Conservation (phyloP, 441 rosid genomes). For the Populus hybrid region DNA sequence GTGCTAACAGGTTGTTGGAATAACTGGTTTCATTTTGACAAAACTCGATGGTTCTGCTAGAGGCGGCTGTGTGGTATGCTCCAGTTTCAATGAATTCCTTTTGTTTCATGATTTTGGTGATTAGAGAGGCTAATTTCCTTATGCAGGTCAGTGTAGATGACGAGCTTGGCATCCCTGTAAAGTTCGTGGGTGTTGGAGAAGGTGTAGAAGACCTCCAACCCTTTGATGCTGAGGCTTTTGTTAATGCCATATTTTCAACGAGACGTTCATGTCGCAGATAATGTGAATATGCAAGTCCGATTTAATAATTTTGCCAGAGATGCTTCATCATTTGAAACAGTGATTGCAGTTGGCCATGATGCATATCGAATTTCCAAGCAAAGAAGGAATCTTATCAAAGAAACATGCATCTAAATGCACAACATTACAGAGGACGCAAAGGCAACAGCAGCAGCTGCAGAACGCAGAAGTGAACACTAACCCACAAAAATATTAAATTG, state of each 20-base stretch:
- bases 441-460: neutral
- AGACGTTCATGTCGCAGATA: neutral
- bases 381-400: neutral
- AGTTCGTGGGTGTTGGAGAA: no score
- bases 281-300: neutral
- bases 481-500: neutral
- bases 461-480: neutral
- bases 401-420: neutral
- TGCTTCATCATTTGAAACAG: no score
- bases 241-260: conserved; percentile 16
- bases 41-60: conserved; percentile 94
- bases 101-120: no score
- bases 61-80: conserved; percentile 88
- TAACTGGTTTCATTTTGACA: conserved; percentile 86
- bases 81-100: conserved; percentile 10
- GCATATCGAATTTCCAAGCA: neutral
- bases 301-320: neutral
- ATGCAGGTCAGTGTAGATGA: no score
- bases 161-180: no score
- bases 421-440: neutral
- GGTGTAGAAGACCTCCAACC: no score
- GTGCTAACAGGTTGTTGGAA: conserved; percentile 64
- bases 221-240: no score
- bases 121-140: no score
- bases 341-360: neutral